Evolutionary conservation across 1,139 yeast genomes (phyloP), one percentile per base, ranked within the genome.

Genomic region (Kodamaea suecica): DNA sequence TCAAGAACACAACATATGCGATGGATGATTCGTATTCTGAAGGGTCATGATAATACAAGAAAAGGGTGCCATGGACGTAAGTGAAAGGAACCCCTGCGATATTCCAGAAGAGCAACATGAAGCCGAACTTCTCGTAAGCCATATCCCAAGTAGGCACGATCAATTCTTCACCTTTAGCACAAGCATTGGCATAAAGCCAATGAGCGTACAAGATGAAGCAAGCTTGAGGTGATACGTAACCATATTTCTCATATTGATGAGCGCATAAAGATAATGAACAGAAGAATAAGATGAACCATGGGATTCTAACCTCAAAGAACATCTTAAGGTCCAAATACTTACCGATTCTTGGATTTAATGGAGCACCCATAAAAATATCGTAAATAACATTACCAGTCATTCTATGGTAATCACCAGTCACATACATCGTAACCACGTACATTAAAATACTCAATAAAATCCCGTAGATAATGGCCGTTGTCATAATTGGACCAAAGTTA

Each of bases 51-150:
- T 79, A 80, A 46, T 80, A 80, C 53, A 92, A 63, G 68, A 66
- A 92, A 49, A 92, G 71, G 8, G 95, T 85, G 61, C 95, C 84
- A 59, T 88, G 96, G 63, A 96, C 87, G 69, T 92, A 92, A 33
- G 97, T 92, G 78, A 81, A 92, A 35, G 98, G 98, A 27, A 92
- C 98, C 51, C 98, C 98, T 25, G 97, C 96, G 61, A 92, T 87
- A 67, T 92, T 92, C 98, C 98, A 92, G 73, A 92, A 92, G 50
- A 90, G 79, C 48, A 92, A 78, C 97, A 92, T 88, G 70, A 94
- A 92, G 9, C 98, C 98, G 52, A 92, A 92, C 65, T 94, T 92
- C 61, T 92, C 98, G 61, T 92, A 92, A 31, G 95, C 97, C 97
- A 92, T 90, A 61, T 92, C 98, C 98, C 98, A 92, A 13, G 96